These are phyloP conservation scores for Cyclotella cryptica DNA, from an alignment of 108 stramenopile genomes.

Conservation along the genomic window DNA sequence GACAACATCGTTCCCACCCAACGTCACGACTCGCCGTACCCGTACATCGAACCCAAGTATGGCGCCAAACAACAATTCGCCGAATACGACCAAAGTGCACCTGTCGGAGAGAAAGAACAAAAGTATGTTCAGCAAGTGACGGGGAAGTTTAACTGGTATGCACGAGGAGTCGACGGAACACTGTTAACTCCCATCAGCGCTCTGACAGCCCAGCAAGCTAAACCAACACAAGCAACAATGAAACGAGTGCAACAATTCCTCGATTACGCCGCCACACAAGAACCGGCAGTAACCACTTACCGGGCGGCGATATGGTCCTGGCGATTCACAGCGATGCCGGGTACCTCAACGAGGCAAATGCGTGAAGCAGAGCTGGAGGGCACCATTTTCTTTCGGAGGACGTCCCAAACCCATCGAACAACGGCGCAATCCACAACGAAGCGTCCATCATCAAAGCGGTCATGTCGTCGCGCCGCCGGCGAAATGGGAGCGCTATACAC, in stretches of 20 bases:
- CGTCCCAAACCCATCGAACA: slow-evolving; percentile 15
- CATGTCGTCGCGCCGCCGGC: slow-evolving; percentile 40
- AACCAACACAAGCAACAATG: slow-evolving; percentile 12
- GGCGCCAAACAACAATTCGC: background rate
- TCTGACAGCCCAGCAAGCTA: background rate
- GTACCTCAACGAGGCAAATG: background rate
- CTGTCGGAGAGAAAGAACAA: background rate
- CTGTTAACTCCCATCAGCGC: background rate
- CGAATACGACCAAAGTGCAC: background rate
- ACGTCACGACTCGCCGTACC: background rate
- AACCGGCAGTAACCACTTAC: slow-evolving; percentile 36
- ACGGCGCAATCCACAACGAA: slow-evolving; percentile 25
- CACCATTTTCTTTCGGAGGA: slow-evolving; percentile 19
- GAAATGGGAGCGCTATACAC: background rate
- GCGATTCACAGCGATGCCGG: background rate
- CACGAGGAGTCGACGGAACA: slow-evolving; percentile 30
- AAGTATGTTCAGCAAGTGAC: background rate
- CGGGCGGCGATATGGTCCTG: slow-evolving; percentile 36
- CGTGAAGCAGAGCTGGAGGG: slow-evolving; percentile 33
- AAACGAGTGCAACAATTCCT: slow-evolving; percentile 36
- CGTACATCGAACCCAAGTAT: background rate
- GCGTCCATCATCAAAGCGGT: slow-evolving; percentile 30
- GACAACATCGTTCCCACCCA: background rate
- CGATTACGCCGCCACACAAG: slow-evolving; percentile 36
- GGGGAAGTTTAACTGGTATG: slow-evolving; percentile 44